A percentile compares a stretch with the other conserved stretches of the same genome.
Conservation (phyloP, 768 basidiomycete species). For the Collybia nuda region DNA sequence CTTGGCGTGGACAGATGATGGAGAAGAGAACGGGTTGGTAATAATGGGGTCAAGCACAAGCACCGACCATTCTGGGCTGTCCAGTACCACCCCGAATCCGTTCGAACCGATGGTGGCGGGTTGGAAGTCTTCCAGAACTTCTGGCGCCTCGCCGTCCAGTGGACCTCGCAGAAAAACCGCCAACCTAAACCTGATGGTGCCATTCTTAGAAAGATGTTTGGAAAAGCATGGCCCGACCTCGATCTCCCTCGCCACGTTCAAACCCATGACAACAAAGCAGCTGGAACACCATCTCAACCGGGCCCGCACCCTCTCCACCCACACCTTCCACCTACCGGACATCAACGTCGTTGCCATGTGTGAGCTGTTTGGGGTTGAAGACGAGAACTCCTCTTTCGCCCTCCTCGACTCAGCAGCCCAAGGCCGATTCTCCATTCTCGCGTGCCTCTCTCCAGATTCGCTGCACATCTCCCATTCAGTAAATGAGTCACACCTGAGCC, state of each 20-base stretch:
- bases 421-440: conserved; percentile 73
- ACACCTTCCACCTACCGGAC: conserved; percentile 39
- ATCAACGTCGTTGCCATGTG: conserved; percentile 48
- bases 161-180: conserved; percentile 44
- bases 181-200: conserved; percentile 40
- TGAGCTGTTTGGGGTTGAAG: conserved; percentile 57
- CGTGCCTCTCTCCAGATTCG: conserved; percentile 49
- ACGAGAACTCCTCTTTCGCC: conserved; percentile 61
- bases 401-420: conserved; percentile 75
- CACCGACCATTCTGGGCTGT: conserved; percentile 80
- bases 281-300: conserved; percentile 16
- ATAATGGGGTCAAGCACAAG: conserved; percentile 72
- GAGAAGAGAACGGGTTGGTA: conserved; percentile 61
- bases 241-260: conserved; percentile 20
- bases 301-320: conserved; percentile 26
- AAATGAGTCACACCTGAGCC: conserved; percentile 44
- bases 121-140: conserved; percentile 69
- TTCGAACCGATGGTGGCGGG: conserved; percentile 68
- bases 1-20: conserved; percentile 74
- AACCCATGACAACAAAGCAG: background rate
- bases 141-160: conserved; percentile 64
- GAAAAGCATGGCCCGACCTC: conserved; percentile 58
- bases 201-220: conserved; percentile 34
- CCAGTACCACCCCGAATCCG: conserved; percentile 87
- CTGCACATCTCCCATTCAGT: conserved; percentile 58